phyloP scores from a whole-genome alignment of 139 green algal genomes.

The Tetratostichococcus sp. region DNA sequence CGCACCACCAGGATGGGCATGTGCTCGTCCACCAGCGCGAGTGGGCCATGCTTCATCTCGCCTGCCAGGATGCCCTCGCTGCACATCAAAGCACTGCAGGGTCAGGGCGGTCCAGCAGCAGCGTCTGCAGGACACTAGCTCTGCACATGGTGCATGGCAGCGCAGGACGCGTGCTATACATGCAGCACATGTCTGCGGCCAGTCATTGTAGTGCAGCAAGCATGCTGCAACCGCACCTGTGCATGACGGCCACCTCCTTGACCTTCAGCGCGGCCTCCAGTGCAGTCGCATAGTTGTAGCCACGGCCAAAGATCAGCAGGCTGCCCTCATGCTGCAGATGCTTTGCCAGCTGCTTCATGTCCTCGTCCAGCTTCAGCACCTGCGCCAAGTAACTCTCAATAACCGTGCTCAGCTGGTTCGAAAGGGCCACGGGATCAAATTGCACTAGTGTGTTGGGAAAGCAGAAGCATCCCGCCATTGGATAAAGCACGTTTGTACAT shows the following conservation, averaged over 20 bases:
- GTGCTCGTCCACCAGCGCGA: slow-evolving; percentile 92
- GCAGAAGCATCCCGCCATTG: no score
- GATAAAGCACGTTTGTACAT: no score
- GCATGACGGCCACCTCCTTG: slow-evolving; percentile 37
- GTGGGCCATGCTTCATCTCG: slow-evolving; percentile 98
- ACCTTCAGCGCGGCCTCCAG: slow-evolving; percentile 91
- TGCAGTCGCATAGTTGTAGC: slow-evolving; percentile 95
- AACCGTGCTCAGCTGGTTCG: no score
- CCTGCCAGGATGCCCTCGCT: slow-evolving; percentile 95
- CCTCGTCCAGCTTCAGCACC: slow-evolving; percentile 68
- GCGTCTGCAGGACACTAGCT: no score
- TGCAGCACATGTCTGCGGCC: no score
- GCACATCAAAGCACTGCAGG: slow-evolving; percentile 65
- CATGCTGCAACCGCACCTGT: slow-evolving; percentile 2
- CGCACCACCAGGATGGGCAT: slow-evolving; percentile 92
- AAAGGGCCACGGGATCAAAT: no score
- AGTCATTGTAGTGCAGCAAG: no score
- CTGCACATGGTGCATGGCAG: no score
- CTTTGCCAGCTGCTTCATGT: slow-evolving; percentile 76
- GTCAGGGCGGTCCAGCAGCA: no score
- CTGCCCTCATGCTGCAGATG: slow-evolving; percentile 70
- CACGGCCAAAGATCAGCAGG: slow-evolving; percentile 88
- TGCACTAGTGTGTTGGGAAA: no score
- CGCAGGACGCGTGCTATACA: no score
- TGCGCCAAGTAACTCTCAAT: slow-evolving; percentile 26